Evolutionary conservation across 345 rosid genomes (phyloP).

Genomic region (Citrus reticulata): DNA sequence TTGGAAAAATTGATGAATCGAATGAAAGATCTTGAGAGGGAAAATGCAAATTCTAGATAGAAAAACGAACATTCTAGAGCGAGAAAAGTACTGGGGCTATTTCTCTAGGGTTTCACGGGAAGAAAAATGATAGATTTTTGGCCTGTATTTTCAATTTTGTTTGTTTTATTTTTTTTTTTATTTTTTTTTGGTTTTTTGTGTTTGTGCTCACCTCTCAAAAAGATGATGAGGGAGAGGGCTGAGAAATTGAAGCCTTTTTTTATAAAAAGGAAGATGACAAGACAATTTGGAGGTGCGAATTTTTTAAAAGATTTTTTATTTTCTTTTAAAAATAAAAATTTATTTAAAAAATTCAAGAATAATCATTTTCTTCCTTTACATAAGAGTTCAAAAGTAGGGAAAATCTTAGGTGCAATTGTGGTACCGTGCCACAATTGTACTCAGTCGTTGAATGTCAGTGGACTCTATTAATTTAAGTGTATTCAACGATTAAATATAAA

Average conservation of each 20-base stretch:
- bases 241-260: background rate
- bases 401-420: too few relatives aligned
- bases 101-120: background rate
- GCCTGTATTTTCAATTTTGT: background rate
- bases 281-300: background rate
- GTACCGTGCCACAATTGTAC: too few relatives aligned
- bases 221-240: background rate
- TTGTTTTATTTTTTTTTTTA: background rate
- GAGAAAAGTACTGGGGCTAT: background rate
- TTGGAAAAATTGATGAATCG: background rate
- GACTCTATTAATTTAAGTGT: too few relatives aligned
- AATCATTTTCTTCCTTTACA: too few relatives aligned
- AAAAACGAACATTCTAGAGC: background rate
- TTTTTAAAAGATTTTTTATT: background rate
- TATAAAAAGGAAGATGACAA: background rate
- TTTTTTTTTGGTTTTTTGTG: background rate
- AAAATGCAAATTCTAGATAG: slow-evolving; percentile 9
- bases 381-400: too few relatives aligned
- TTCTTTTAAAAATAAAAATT: background rate
- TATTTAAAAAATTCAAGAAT: background rate
- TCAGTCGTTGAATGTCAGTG: too few relatives aligned
- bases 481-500: too few relatives aligned
- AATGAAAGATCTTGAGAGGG: background rate
- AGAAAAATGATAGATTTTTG: background rate
- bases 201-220: slow-evolving; percentile 1